phyloP scores from a whole-genome alignment of 768 basidiomycete genomes.

The Panaeolus cyanescens region DNA sequence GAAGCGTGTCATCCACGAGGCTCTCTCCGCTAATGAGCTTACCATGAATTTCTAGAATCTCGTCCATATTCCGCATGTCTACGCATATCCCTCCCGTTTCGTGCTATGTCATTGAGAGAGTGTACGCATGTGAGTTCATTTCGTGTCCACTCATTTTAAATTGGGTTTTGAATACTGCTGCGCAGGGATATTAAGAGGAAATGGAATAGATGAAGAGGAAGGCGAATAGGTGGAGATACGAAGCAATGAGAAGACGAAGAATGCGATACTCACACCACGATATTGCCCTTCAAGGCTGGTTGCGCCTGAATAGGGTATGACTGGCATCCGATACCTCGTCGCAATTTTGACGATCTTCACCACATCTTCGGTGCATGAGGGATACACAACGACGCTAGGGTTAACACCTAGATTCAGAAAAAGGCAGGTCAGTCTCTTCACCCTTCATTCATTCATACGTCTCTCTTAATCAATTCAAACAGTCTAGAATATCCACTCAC shows the following conservation, averaged over 20 bases:
- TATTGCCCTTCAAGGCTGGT: conserved; percentile 83
- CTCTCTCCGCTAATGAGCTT: not conserved
- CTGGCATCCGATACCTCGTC: conserved; percentile 71
- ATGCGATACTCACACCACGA: conserved; percentile 48
- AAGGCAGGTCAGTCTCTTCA: not conserved
- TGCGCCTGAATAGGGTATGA: conserved; percentile 79
- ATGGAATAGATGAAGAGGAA: not conserved
- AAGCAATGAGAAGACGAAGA: not conserved
- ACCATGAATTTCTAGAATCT: conserved; percentile 77
- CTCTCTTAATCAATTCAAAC: not conserved
- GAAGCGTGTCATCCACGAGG: not conserved
- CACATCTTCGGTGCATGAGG: conserved; percentile 77
- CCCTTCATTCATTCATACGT: conserved; percentile 1
- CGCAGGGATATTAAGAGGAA: not conserved
- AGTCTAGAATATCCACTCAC: conserved; percentile 29
- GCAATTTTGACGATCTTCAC: conserved; percentile 77
- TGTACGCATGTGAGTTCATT: not conserved
- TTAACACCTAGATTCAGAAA: conserved; percentile 29
- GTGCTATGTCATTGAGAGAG: conserved; percentile 36
- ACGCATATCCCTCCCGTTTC: conserved; percentile 71
- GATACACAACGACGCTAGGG: conserved; percentile 68
- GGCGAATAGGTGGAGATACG: not conserved
- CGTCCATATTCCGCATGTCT: conserved; percentile 79
- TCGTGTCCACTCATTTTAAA: not conserved
- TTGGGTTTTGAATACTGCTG: not conserved